Evolutionary conservation across 2,329 filamentous ascomycete genomes (phyloP), one percentile per base, ranked within the genome.

Genomic region (Nemania diffusa): DNA sequence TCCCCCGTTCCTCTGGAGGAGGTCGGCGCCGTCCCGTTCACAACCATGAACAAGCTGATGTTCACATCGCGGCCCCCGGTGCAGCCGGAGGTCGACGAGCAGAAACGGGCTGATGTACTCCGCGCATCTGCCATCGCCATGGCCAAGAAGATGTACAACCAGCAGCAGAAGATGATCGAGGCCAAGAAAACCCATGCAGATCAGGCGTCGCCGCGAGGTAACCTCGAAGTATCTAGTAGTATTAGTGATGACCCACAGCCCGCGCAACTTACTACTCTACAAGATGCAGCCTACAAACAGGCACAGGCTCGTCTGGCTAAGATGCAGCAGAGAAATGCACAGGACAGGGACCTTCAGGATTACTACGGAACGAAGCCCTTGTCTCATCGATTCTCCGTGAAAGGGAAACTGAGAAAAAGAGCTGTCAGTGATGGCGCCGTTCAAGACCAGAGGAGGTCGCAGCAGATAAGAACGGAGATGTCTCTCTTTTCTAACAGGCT

Each of bases 51-150:
- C 40, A 85, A 90, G 68, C 89, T 90, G 68, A 92, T 97, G 88
- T 97, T 91, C 76, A 93, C 91, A 0, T 90, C 92, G 1, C 82
- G 88, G 37, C 93, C 94, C 3, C 90, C 90, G 0, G 88, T 97
- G 2, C 84, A 88, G 27, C 82, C 87, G 1, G 92, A 97, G 74
- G 81, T 89, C 0, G 90, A 96, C 46, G 93, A 97, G 74, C 87
- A 90, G 77, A 89, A 87, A 68, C 88, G 87, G 65, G 87, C 90
- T 51, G 91, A 93, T 71, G 88, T 90, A 4, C 82, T 97, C 2
- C 91, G 91, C 70, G 92, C 93, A 32, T 95, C 93, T 22, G 93
- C 94, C 2, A 83, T 97, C 2, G 92, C 92, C 11, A 97, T 97
- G 93, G 94, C 94, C 6, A 92, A 91, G 79, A 88, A 91, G 72